Percentiles rank a stretch among this genome's conserved stretches.
Conservation (phyloP, 2,329 filamentous ascomycete genomes). For the Moelleriella libera region DNA sequence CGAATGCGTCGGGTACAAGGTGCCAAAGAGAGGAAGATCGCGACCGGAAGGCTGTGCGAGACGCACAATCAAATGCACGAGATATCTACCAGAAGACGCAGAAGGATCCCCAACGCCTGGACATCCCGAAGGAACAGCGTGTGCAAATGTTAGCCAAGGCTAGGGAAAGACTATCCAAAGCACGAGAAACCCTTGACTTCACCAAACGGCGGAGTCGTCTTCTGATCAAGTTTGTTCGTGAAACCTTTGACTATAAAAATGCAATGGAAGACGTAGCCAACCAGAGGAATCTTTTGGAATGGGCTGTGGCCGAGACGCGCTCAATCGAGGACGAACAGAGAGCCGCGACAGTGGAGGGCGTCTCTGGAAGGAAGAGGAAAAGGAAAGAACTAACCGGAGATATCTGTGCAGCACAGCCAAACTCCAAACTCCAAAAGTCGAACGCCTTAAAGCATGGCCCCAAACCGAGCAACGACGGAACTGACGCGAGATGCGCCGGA, state of each 20-base stretch:
- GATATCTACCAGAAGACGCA: slow-evolving; percentile 2
- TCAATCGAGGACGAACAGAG: slow-evolving; percentile 10
- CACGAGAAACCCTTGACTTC: neutral
- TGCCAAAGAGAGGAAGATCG: neutral
- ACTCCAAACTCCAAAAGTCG: slow-evolving; percentile 1
- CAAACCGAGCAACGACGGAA: neutral
- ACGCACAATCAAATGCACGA: slow-evolving; percentile 1
- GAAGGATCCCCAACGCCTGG: slow-evolving; percentile 1
- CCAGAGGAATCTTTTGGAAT: slow-evolving; percentile 10
- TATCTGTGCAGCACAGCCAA: neutral
- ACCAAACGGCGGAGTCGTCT: neutral
- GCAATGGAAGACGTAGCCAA: slow-evolving; percentile 7
- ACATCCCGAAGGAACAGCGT: slow-evolving; percentile 2
- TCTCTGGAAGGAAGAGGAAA: neutral
- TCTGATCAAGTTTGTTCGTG: slow-evolving; percentile 3
- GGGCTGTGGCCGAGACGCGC: slow-evolving; percentile 12
- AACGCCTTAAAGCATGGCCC: neutral
- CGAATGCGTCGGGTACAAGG: neutral
- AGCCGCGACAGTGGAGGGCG: neutral
- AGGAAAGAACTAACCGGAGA: neutral
- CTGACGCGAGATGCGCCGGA: neutral
- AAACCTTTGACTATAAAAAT: slow-evolving; percentile 1
- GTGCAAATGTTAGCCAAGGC: slow-evolving; percentile 2
- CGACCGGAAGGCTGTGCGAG: neutral
- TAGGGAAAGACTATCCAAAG: neutral